Percentiles rank a stretch among this genome's conserved stretches.
Evolutionary conservation across 2,329 filamentous ascomycete species (phyloP).

Genomic region (Talaromyces piceae): DNA sequence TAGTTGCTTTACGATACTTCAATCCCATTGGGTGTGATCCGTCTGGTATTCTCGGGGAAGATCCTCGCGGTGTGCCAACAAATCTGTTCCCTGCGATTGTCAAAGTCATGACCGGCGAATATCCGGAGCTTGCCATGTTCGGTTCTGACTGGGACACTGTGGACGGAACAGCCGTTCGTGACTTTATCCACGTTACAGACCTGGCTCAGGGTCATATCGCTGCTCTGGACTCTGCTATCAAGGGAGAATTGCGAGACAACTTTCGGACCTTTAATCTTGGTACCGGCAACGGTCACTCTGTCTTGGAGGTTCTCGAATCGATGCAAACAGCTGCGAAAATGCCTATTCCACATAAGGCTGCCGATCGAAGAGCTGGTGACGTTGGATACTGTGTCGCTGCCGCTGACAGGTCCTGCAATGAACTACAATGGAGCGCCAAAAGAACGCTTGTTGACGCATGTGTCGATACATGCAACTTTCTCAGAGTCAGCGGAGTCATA

Average conservation of each 20-base stretch:
- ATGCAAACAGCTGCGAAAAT: slow-evolving; percentile 33
- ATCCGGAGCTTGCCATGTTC: slow-evolving; percentile 51
- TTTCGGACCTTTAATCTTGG: slow-evolving; percentile 37
- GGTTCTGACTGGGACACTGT: slow-evolving; percentile 58
- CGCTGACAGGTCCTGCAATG: slow-evolving; percentile 39
- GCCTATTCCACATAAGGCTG: slow-evolving; percentile 25
- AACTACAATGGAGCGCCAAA: slow-evolving; percentile 43
- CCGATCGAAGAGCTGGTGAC: slow-evolving; percentile 29
- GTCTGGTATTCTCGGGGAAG: slow-evolving; percentile 57
- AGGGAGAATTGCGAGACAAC: slow-evolving; percentile 30
- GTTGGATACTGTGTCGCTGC: slow-evolving; percentile 35
- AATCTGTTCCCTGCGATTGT: slow-evolving; percentile 60
- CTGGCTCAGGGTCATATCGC: slow-evolving; percentile 57
- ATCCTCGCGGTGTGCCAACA: slow-evolving; percentile 53
- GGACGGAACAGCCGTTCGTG: slow-evolving; percentile 59
- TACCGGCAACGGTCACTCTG: slow-evolving; percentile 32
- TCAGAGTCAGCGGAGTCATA: slow-evolving; percentile 25
- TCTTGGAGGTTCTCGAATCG: slow-evolving; percentile 30
- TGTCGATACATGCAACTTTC: slow-evolving; percentile 30
- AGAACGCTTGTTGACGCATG: slow-evolving; percentile 33
- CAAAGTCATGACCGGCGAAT: slow-evolving; percentile 52
- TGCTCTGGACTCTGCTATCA: slow-evolving; percentile 40
- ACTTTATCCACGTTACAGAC: slow-evolving; percentile 62
- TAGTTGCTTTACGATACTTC: slow-evolving; percentile 59
- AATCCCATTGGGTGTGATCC: slow-evolving; percentile 61